Evolutionary conservation across 495 filamentous ascomycete species (phyloP).

Genomic region (Saxophila tyrrhenica): DNA sequence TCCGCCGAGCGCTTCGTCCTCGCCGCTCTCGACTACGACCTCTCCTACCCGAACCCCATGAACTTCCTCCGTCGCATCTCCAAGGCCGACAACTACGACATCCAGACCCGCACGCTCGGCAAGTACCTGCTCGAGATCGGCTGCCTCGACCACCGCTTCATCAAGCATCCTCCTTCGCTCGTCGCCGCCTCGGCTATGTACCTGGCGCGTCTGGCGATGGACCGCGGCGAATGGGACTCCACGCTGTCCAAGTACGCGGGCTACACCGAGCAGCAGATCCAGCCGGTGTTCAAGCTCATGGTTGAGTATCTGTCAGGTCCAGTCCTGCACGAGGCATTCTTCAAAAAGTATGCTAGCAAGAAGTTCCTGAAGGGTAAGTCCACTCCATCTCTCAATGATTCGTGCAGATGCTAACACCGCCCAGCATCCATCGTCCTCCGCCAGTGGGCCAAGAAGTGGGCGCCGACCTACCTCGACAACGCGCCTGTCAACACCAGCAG

Average conservation of each 20-base stretch:
- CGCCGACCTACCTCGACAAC: constrained; percentile 16
- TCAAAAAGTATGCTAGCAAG: constrained; percentile 98
- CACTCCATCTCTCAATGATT: neutral
- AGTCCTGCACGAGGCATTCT: constrained; percentile 90
- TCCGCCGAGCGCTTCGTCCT: constrained; percentile 91
- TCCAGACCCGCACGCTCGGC: constrained; percentile 88
- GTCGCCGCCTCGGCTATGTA: constrained; percentile 92
- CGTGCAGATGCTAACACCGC: constrained; percentile 15
- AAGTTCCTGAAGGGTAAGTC: constrained; percentile 80
- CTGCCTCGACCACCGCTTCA: constrained; percentile 83
- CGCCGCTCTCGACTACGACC: constrained; percentile 82
- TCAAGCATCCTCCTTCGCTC: constrained; percentile 75
- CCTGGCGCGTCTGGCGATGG: constrained; percentile 75
- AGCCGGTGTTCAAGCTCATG: constrained; percentile 88
- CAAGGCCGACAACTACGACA: constrained; percentile 96
- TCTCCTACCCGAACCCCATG: constrained; percentile 98
- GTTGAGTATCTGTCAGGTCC: constrained; percentile 85
- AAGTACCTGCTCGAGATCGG: constrained; percentile 99
- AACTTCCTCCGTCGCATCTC: constrained; percentile 97
- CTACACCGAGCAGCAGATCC: constrained; percentile 82
- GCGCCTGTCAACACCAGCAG: constrained; percentile 13
- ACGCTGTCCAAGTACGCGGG: constrained; percentile 89
- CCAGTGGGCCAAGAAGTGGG: constrained; percentile 64
- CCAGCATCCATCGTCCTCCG: constrained; percentile 84
- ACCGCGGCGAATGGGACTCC: constrained; percentile 81